Base-by-base conservation (phyloP, 23 red algal genomes). In the Gracilaria caudata region DNA sequence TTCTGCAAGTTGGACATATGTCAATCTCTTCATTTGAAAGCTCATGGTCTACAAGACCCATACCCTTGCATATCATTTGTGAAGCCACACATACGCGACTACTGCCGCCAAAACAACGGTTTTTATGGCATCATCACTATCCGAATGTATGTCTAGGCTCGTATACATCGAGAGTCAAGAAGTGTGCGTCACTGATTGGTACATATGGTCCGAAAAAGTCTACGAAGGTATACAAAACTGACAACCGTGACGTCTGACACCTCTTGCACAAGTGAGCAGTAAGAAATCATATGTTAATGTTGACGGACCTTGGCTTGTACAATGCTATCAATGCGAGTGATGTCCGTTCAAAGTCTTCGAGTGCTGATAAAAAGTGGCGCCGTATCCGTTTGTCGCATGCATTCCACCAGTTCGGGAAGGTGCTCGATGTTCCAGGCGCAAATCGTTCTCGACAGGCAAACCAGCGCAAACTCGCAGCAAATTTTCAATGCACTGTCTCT, bases 401-500 rank as follows among this genome's bases (percentile, higher is more conserved):
- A 10, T 80, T 28, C 10, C 23, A 40, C 51, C 9, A 9, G 4
- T 43, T 12, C n/a, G 29, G 64, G 82, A 46, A 30, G n/a, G 25
- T 3, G 55, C 43, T 34, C 86, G 92, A 64, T 99, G 97, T 70
- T 99, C 97, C 41, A 99, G 66, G 10, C 93, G 92, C 74, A 99
- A 85, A 72, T 99, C 93, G 55, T 95, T 94, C 82, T 99, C 97
- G 28, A 94, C 93, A 8, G 89, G 78, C n/a, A 99, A 81, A 2
- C 97, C 93, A 4, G 88, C 53, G 63, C 93, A 96, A 41, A 94
- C 97, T 23, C 97, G 89, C 46, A 99, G 81, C 6, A 99, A 59
- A 68, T 99, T 99, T 63, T 99, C 97, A 57, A 99, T 94, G 84
- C 97, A 99, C 16, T 84, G 56, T 40, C 94, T 85, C 68, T 99